phyloP scores from a whole-genome alignment of 1,139 yeast genomes.

The Suhomyces yuchorum region DNA sequence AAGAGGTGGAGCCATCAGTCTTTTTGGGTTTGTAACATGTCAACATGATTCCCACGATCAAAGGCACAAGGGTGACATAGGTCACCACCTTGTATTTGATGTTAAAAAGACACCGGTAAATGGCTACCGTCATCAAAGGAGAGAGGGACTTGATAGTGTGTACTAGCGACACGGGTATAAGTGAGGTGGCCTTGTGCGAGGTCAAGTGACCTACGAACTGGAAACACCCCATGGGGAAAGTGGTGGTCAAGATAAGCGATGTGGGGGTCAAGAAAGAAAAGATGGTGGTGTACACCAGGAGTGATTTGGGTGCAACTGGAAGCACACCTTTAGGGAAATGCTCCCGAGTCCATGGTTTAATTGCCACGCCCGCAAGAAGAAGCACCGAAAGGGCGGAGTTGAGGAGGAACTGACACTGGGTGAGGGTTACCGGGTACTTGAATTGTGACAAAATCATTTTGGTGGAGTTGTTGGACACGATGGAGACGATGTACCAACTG shows the following conservation, averaged over 20 bases:
- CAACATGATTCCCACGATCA: constrained; percentile 80
- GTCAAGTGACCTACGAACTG: constrained; percentile 90
- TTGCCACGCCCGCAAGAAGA: constrained; percentile 22
- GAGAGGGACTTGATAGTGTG: constrained; percentile 90
- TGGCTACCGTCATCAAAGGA: constrained; percentile 84
- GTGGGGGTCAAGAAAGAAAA: constrained; percentile 54
- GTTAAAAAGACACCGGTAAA: constrained; percentile 63
- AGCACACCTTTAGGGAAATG: constrained; percentile 61
- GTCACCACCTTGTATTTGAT: constrained; percentile 64
- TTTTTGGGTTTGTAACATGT: constrained; percentile 61
- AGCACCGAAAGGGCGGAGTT: constrained; percentile 57
- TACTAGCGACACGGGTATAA: constrained; percentile 87
- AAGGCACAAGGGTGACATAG: constrained; percentile 73
- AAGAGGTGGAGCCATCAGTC: constrained; percentile 22
- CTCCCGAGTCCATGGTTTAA: constrained; percentile 9
- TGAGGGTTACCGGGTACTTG: constrained; percentile 78
- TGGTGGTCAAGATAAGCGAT: constrained; percentile 57
- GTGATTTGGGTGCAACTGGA: constrained; percentile 35
- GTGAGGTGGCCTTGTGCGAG: constrained; percentile 83
- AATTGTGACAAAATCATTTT: constrained; percentile 71
- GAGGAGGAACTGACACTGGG: constrained; percentile 79
- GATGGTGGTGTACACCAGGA: constrained; percentile 26
- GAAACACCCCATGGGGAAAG: constrained; percentile 90
- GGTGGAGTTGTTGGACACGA: constrained; percentile 78
- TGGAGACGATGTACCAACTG: constrained; percentile 81